Evolutionary conservation across 768 basidiomycete genomes (phyloP).

Genomic region (Tricholoma bakamatsutake): DNA sequence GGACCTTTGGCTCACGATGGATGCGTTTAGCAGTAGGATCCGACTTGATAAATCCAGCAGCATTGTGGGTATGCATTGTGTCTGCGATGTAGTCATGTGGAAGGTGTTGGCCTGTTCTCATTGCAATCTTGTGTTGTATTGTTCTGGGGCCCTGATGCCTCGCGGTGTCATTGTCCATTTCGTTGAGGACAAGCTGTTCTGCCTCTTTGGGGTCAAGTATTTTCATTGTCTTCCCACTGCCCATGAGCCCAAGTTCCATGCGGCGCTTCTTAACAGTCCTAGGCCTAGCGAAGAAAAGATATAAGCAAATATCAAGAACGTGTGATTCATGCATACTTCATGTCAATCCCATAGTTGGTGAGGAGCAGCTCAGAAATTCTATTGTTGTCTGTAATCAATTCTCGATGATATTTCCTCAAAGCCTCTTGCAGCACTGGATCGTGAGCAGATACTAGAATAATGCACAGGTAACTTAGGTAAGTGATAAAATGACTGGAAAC

Average conservation of each 20-base stretch:
- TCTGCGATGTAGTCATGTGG: background rate
- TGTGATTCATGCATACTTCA: conserved; percentile 6
- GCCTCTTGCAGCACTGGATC: conserved; percentile 7
- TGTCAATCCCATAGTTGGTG: conserved; percentile 14
- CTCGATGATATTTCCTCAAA: conserved; percentile 12
- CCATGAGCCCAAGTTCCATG: background rate
- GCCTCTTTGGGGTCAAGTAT: background rate
- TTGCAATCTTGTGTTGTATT: conserved; percentile 12
- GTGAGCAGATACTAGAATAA: conserved; percentile 5
- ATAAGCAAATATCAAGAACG: background rate
- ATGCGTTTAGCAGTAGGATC: conserved; percentile 5
- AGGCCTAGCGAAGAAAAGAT: background rate
- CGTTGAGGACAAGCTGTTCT: conserved; percentile 11
- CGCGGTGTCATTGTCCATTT: conserved; percentile 18
- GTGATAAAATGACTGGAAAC: background rate
- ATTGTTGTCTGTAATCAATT: conserved; percentile 12
- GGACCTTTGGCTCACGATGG: background rate
- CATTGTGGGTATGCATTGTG: conserved; percentile 7
- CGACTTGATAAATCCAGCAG: background rate
- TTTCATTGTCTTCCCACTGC: background rate
- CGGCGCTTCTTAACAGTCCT: background rate
- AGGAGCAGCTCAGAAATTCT: conserved; percentile 12
- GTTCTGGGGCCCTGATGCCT: background rate
- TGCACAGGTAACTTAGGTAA: background rate
- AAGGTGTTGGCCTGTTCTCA: conserved; percentile 7